Evolutionary conservation across 495 filamentous ascomycete genomes (phyloP).

Genomic region (Clavariopsis aquatica): DNA sequence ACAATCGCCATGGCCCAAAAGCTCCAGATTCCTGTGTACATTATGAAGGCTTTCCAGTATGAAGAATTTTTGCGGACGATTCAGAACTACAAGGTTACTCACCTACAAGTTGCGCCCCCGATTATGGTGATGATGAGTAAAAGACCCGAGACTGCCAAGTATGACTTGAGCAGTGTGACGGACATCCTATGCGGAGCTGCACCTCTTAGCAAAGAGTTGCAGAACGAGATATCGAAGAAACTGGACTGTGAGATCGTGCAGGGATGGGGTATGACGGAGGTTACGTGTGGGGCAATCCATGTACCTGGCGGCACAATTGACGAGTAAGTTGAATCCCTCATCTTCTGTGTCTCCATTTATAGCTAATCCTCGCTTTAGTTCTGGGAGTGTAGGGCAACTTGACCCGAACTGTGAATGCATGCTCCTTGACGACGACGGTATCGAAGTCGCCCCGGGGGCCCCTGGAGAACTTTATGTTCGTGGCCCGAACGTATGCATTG

Average conservation of each 20-base stretch:
- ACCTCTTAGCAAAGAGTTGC: conserved; percentile 42
- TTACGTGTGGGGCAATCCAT: conserved; percentile 41
- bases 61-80: conserved; percentile 42
- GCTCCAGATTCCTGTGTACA: conserved; percentile 40
- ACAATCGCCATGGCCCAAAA: conserved; percentile 42
- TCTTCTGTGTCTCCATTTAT: too few relatives aligned
- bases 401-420: conserved; percentile 43
- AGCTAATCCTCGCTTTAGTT: conserved; percentile 24
- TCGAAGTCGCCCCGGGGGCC: conserved; percentile 40
- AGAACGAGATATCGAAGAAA: conserved; percentile 37
- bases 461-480: conserved; percentile 44
- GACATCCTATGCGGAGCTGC: conserved; percentile 44
- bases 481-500: conserved; percentile 42
- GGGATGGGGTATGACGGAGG: conserved; percentile 47
- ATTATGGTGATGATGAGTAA: conserved; percentile 46
- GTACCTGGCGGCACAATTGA: conserved; percentile 39
- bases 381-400: conserved; percentile 41
- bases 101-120: conserved; percentile 44
- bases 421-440: conserved; percentile 45
- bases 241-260: conserved; percentile 41
- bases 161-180: conserved; percentile 44
- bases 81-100: conserved; percentile 41
- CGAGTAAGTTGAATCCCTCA: conserved; percentile 38
- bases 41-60: conserved; percentile 45
- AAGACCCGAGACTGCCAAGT: conserved; percentile 43